Percentiles rank a stretch among this genome's conserved stretches.
Evolutionary conservation across 139 green algal genomes (phyloP).

Genomic region (Tetraselmis chui): DNA sequence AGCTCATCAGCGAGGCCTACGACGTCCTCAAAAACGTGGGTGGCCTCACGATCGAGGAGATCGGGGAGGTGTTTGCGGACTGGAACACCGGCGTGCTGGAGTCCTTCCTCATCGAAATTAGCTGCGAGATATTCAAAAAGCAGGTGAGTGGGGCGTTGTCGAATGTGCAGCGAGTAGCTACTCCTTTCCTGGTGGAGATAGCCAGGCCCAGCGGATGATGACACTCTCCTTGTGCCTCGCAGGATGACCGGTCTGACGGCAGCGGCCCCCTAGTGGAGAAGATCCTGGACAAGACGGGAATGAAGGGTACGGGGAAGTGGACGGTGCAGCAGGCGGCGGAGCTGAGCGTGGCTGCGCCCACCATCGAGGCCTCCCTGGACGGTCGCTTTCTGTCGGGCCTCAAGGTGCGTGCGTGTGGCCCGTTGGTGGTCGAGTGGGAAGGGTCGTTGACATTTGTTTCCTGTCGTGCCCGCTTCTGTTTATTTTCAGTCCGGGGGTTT

Average conservation of each 20-base stretch:
- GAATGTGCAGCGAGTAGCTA: no score
- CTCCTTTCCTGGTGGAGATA: no score
- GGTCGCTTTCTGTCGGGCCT: slow-evolving; percentile 40
- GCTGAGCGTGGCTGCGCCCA: slow-evolving; percentile 42
- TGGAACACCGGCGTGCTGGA: slow-evolving; percentile 21
- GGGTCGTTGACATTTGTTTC: no score
- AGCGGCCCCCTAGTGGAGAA: slow-evolving; percentile 42
- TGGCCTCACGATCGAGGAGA: slow-evolving; percentile 10
- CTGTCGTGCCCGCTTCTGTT: no score
- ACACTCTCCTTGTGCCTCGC: no score
- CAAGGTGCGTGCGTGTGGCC: no score
- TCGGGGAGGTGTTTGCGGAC: slow-evolving; percentile 8
- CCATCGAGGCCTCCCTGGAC: slow-evolving; percentile 47
- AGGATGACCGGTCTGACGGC: not conserved
- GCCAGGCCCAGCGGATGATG: no score
- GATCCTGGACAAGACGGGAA: slow-evolving; percentile 57
- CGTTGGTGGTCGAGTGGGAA: no score
- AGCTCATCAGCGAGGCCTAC: slow-evolving; percentile 21
- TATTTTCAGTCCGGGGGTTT: no score
- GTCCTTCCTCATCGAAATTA: slow-evolving; percentile 15
- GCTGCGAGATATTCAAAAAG: slow-evolving; percentile 6
- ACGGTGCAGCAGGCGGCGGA: slow-evolving; percentile 58
- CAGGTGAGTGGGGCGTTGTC: not conserved
- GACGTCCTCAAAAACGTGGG: slow-evolving; percentile 16
- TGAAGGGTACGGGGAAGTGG: slow-evolving; percentile 64